These are phyloP conservation scores for Aspergillus brasiliensis DNA, from an alignment of 2,329 filamentous ascomycete species.

Conservation along the genomic window DNA sequence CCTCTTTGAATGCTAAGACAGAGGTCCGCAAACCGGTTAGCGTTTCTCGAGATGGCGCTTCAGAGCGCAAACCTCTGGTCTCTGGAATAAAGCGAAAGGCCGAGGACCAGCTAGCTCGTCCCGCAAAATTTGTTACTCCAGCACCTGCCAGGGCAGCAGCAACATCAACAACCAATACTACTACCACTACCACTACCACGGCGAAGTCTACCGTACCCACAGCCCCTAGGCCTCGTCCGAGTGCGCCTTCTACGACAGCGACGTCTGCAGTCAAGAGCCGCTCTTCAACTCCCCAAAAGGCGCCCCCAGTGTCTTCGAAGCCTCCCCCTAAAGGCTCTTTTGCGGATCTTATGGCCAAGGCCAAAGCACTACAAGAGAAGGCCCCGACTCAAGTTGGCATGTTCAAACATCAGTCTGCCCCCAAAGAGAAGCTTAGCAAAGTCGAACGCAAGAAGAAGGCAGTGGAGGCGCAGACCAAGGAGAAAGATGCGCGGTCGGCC, in stretches of 20 bases:
- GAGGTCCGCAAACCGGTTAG: slow-evolving; percentile 26
- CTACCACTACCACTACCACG: slow-evolving; percentile 13
- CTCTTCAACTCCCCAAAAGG: slow-evolving; percentile 21
- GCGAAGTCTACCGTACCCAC: slow-evolving; percentile 19
- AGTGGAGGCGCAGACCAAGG: slow-evolving; percentile 44
- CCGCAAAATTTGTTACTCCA: slow-evolving; percentile 28
- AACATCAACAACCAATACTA: slow-evolving; percentile 5
- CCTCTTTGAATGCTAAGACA: slow-evolving; percentile 26
- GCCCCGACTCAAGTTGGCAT: slow-evolving; percentile 51
- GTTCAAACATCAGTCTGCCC: slow-evolving; percentile 58
- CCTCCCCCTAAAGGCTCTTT: slow-evolving; percentile 61
- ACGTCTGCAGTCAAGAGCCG: slow-evolving; percentile 17
- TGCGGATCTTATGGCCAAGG: slow-evolving; percentile 60
- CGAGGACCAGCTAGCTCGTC: slow-evolving; percentile 41
- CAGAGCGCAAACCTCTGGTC: slow-evolving; percentile 21
- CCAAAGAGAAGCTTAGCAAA: slow-evolving; percentile 59
- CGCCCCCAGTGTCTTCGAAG: slow-evolving; percentile 34
- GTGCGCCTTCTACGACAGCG: neutral
- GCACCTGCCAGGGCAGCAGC: slow-evolving; percentile 16
- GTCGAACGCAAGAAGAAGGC: slow-evolving; percentile 54
- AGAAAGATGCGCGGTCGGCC: slow-evolving; percentile 36
- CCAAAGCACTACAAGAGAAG: slow-evolving; percentile 56
- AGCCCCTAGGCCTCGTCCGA: slow-evolving; percentile 20
- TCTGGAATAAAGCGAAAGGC: slow-evolving; percentile 46
- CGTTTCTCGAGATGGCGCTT: slow-evolving; percentile 17